These are phyloP conservation scores for Ogataea henricii DNA, from an alignment of 805 yeast genomes.

Conservation along the genomic window DNA sequence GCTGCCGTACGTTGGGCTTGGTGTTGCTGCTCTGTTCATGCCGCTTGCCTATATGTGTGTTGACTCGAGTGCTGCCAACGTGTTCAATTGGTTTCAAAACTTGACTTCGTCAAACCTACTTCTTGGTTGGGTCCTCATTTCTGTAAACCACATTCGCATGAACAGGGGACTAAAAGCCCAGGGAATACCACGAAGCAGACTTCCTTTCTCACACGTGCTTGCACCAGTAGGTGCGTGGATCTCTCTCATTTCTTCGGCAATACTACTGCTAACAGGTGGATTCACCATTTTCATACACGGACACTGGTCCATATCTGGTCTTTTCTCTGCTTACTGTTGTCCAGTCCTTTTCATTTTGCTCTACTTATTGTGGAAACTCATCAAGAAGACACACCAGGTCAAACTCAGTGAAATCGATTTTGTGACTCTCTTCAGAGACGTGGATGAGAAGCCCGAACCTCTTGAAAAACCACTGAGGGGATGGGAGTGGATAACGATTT, in stretches of 20 bases:
- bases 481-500: constrained; percentile 18
- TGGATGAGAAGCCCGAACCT: constrained; percentile 35
- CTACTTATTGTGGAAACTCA: constrained; percentile 36
- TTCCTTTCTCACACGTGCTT: constrained; percentile 35
- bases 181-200: constrained; percentile 34
- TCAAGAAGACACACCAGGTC: constrained; percentile 36
- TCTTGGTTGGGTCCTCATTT: constrained; percentile 54
- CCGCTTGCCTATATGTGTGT: constrained; percentile 66
- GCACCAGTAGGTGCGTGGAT: constrained; percentile 37
- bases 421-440: constrained; percentile 34
- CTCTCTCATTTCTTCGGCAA: constrained; percentile 28
- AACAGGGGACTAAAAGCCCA: constrained; percentile 43
- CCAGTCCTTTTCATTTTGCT: constrained; percentile 33
- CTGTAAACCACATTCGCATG: constrained; percentile 44
- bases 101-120: constrained; percentile 61
- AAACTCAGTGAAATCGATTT: constrained; percentile 45
- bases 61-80: constrained; percentile 52
- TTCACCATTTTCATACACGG: constrained; percentile 38
- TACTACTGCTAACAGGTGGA: constrained; percentile 40
- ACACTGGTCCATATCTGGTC: constrained; percentile 28
- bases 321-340: constrained; percentile 26
- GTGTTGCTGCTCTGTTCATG: constrained; percentile 44
- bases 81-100: constrained; percentile 64
- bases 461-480: constrained; percentile 18
- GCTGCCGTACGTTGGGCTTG: constrained; percentile 58